Conservation (phyloP, 2,329 filamentous ascomycete species). For the Aspergillus aculeatinus region DNA sequence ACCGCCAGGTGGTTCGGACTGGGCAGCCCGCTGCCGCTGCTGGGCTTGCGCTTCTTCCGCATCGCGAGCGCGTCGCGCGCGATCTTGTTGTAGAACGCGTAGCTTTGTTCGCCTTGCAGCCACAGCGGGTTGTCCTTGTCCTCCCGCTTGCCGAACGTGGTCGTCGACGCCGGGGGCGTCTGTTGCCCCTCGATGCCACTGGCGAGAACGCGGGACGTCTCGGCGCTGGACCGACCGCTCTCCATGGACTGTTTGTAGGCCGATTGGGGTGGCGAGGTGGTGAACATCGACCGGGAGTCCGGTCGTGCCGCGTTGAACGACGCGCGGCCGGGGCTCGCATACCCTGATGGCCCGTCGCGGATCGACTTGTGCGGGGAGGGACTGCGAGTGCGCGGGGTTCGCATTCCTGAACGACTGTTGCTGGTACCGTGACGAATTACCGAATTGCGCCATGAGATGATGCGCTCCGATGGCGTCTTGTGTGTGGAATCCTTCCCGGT, state of each 20-base stretch:
- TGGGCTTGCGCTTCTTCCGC: slow-evolving; percentile 21
- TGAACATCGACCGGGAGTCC: slow-evolving; percentile 28
- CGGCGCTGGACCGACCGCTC: slow-evolving; percentile 21
- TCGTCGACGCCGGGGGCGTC: slow-evolving; percentile 20
- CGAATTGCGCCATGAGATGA: slow-evolving; percentile 81
- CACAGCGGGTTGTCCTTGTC: slow-evolving; percentile 47
- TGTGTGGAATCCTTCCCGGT: slow-evolving; percentile 44
- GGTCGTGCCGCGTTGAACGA: slow-evolving; percentile 25
- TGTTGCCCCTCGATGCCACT: slow-evolving; percentile 9
- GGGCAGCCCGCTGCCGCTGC: slow-evolving; percentile 15
- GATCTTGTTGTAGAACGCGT: slow-evolving; percentile 54
- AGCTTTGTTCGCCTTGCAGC: slow-evolving; percentile 52
- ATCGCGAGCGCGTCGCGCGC: slow-evolving; percentile 40
- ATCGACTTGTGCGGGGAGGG: slow-evolving; percentile 50
- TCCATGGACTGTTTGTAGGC: slow-evolving; percentile 25
- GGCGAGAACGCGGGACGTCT: slow-evolving; percentile 13
- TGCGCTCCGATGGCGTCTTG: slow-evolving; percentile 67
- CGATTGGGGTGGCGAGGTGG: slow-evolving; percentile 30
- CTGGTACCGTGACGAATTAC: slow-evolving; percentile 54
- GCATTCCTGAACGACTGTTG: slow-evolving; percentile 25
- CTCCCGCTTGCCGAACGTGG: slow-evolving; percentile 25
- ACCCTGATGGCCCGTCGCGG: slow-evolving; percentile 18
- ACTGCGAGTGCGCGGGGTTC: slow-evolving; percentile 40
- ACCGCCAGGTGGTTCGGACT: slow-evolving; percentile 22
- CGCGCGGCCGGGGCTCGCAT: slow-evolving; percentile 23